Base-by-base conservation (phyloP, 2,329 filamentous ascomycete genomes). In the Fusarium denticulatum region DNA sequence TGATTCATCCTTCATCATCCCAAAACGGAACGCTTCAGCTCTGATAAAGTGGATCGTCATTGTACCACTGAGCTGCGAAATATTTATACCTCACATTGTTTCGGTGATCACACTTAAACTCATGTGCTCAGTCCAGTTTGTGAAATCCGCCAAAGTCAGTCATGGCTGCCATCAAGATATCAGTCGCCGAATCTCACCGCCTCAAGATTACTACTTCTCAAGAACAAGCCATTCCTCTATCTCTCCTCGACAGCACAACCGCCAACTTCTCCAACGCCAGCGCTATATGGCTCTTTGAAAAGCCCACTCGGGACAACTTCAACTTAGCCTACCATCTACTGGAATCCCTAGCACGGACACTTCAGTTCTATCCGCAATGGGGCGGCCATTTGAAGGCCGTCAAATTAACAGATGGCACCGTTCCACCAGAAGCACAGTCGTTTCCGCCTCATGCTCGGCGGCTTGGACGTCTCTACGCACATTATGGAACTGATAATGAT, bases 251-350 rank as follows among this genome's bases (percentile, higher is more conserved):
- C 34, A 64, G 67, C 18, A 79, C 77, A 5, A 60, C 73, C 1
- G 76, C 74, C 61, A 68, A 74, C 32, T 78, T 79, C 30, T 67
- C 76, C 22, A 18, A 69, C 9, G 65, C 69, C 2, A 76, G 63
- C 16, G 77, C 77, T 13, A 61, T 77, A 24, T 79, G 77, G 77
- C 53, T 79, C 1, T 79, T 73, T 30, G 59, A 75, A 11, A 61
- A 45, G 1, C 67, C 74, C 6, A 42, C 20, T 1, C 13, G 16
- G 4, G 43, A 61, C 6, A 9, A 34, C 2, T 28, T 64, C 18
- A 58, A 57, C 11, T 24, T 75, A 0, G 28, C 7, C 1, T 32
- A 49, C 1, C 74, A 77, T 20, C 26, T 79, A 1, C 69, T 62
- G 1, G 40, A 73, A 12, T 60, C 72, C 0, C 36, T 78, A 4